Percentiles rank a stretch among this genome's conserved stretches.
These are phyloP conservation scores for Ailanthus altissimus DNA, from an alignment of 345 rosid genomes.

Conservation along the genomic window DNA sequence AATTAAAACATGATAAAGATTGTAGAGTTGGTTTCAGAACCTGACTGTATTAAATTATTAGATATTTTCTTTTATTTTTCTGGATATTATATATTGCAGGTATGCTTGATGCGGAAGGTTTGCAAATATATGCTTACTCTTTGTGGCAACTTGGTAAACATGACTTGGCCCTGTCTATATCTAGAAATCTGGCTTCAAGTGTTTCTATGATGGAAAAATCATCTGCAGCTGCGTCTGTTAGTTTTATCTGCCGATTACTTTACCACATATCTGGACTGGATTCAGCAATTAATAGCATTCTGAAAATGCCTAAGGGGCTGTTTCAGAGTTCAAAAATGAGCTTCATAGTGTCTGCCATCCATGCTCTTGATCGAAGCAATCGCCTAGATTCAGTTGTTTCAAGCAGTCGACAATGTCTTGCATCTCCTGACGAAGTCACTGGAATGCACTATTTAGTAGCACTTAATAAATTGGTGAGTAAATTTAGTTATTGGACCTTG, in stretches of 20 bases:
- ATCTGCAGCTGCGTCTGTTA: slow-evolving; percentile 60
- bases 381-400: slow-evolving; percentile 66
- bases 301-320: slow-evolving; percentile 71
- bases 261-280: slow-evolving; percentile 76
- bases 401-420: slow-evolving; percentile 46
- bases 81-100: slow-evolving; percentile 40
- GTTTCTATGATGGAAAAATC: slow-evolving; percentile 58
- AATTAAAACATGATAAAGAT: not conserved
- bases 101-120: slow-evolving; percentile 64
- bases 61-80: slow-evolving; percentile 15
- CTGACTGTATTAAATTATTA: slow-evolving; percentile 9
- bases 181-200: slow-evolving; percentile 56
- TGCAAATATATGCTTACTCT: slow-evolving; percentile 83
- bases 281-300: slow-evolving; percentile 64
- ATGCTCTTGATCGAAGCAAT: slow-evolving; percentile 71
- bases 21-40: slow-evolving; percentile 4
- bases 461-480: slow-evolving; percentile 73
- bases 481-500: slow-evolving; percentile 15
- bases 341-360: slow-evolving; percentile 67
- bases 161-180: slow-evolving; percentile 62
- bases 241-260: slow-evolving; percentile 79
- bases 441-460: slow-evolving; percentile 79
- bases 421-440: slow-evolving; percentile 55
- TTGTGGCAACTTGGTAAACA: slow-evolving; percentile 79
- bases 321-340: slow-evolving; percentile 70